Base-by-base conservation (phyloP, 345 rosid genomes). In the Lagerstroemia speciosa region DNA sequence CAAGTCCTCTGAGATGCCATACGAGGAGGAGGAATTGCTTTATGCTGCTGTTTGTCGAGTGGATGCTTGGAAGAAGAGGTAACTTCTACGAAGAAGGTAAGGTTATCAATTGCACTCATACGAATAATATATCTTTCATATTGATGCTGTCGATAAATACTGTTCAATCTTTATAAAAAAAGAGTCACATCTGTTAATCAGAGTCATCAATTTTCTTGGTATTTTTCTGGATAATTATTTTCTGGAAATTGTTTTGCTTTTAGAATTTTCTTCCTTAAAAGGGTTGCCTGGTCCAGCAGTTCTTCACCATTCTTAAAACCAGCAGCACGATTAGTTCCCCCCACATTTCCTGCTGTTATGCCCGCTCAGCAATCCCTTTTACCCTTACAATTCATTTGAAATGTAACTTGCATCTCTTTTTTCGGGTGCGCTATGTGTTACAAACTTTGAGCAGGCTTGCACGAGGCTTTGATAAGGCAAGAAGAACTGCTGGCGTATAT, bases 21-120 rank as follows among this genome's bases (percentile, higher is more conserved):
- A 64, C 16, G 99, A 95, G 85, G 92, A 95, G 84, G 99, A 78
- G 83, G 99, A 95, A 73, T 73, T 95, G 78, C 84, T 95, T 70
- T 86, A 89, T 74, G 99, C 98, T 64, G 98, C 98, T 64, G 97
- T 95, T 60, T 95, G 92, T 70, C 97, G 98, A 16, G 98, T 95
- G 69, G 99, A 95, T 67, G 98, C 94, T 80, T 95, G 52, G 99
- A 95, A 84, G 99, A 98, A 1, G 99, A 95, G 82, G 87, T 95
- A 67, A 95, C 92, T 80, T 89, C 98, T 67, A 90, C 99, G 46
- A 95, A 95, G 71, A 90, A 95, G 99, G 99, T 95, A 78, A 3
- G 19, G 5, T 14, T 67, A 31, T 41, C 46, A 19, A 14, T 41
- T 9, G 10, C 15, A 41, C 46, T 2, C 8, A 5, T 36, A 36